Evolutionary conservation across 805 yeast genomes (phyloP).

Genomic region (Spathaspora gorwiae): DNA sequence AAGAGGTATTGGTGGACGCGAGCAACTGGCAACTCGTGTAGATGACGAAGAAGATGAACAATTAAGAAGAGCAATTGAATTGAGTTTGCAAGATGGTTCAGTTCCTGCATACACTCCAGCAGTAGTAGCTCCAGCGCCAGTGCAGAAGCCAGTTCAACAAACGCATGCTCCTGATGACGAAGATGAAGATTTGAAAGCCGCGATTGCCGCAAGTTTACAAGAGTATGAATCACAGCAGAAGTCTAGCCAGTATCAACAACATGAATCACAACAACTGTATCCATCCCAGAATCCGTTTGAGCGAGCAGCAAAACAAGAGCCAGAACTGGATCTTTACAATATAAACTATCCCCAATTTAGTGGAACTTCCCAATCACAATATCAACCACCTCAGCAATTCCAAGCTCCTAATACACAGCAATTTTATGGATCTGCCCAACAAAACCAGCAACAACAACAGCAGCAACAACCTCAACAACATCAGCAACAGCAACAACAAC

Average conservation of each 20-base stretch:
- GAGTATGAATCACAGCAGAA: constrained; percentile 50
- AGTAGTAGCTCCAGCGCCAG: constrained; percentile 9
- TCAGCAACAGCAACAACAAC: constrained; percentile 1
- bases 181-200: constrained; percentile 82
- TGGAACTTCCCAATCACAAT: constrained; percentile 4
- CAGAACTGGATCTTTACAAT: constrained; percentile 23
- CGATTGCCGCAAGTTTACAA: constrained; percentile 84
- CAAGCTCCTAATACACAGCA: neutral
- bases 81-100: constrained; percentile 61
- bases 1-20: neutral
- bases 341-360: constrained; percentile 21
- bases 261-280: constrained; percentile 14
- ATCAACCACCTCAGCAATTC: constrained; percentile 1
- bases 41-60: constrained; percentile 62
- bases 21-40: neutral
- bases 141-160: constrained; percentile 20
- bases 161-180: constrained; percentile 44
- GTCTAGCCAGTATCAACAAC: constrained; percentile 9
- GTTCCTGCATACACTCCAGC: constrained; percentile 8
- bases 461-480: neutral
- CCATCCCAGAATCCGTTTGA: constrained; percentile 8
- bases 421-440: no score
- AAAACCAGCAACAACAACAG: neutral
- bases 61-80: constrained; percentile 67
- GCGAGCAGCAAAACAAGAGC: constrained; percentile 7